Evolutionary conservation across 2,329 filamentous ascomycete genomes (phyloP), one percentile per base, ranked within the genome.

Genomic region (Fusarium duplospermum): DNA sequence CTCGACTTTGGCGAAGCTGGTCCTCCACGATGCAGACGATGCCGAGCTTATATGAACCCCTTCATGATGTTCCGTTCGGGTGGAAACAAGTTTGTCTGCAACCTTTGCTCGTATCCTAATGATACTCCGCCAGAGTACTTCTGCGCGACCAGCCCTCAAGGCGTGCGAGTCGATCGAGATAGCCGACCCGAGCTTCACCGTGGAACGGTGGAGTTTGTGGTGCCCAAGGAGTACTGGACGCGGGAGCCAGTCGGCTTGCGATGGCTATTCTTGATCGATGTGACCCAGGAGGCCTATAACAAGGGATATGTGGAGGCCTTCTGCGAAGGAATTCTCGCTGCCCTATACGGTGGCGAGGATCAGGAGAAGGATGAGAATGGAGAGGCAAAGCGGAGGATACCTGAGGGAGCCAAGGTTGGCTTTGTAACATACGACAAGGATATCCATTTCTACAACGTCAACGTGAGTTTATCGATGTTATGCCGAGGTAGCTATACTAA

Each of bases 211-310:
- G 96, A 99, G 81, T 99, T 97, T 81, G 88, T 96, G 69, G 97
- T 99, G 16, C 96, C 96, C 18, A 98, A 98, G 85, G 96, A 99
- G 84, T 99, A 99, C 84, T 99, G 95, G 94, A 96, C 94, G 27
- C 96, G 96, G 82, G 93, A 97, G 81, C 96, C 96, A 1, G 93
- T 96, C 16, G 95, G 94, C 27, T 82, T 98, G 77, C 91, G 93
- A 69, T 97, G 93, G 90, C 86, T 99, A 13, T 99, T 99, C 82
- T 83, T 98, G 72, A 93, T 99, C 66, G 96, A 99, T 82, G 95
- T 97, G 45, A 96, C 94, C 6, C 94, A 97, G 76, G 96, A 98
- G 83, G 91, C 96, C 1, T 93, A 93, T 73, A 97, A 96, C 81
- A 94, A 95, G 81, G 96, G 96, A 0, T 98, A 97, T 80, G 83